These are phyloP conservation scores for Verticillium nubilum DNA, from an alignment of 2,329 filamentous ascomycete genomes.

Conservation along the genomic window DNA sequence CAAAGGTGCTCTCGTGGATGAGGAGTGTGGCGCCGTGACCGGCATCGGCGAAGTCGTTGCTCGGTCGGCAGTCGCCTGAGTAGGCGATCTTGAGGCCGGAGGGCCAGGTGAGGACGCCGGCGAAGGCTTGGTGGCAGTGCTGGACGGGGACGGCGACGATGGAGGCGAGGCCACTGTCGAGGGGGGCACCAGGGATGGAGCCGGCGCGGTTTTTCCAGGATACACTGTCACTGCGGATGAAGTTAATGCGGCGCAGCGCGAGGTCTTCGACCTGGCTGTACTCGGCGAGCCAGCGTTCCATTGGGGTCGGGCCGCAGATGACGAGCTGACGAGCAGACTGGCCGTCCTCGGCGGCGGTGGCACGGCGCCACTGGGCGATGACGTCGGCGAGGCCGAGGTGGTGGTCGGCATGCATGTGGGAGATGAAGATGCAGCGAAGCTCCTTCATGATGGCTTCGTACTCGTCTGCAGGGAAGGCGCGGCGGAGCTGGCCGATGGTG, in stretches of 20 bases:
- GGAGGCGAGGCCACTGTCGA: slow-evolving; percentile 56
- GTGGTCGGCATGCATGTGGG: slow-evolving; percentile 93
- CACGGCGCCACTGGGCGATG: slow-evolving; percentile 75
- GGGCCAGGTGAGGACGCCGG: slow-evolving; percentile 71
- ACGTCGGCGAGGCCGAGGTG: slow-evolving; percentile 80
- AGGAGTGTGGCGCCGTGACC: slow-evolving; percentile 75
- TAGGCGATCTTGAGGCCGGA: slow-evolving; percentile 83
- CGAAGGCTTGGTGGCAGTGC: slow-evolving; percentile 78
- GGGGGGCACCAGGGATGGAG: slow-evolving; percentile 7
- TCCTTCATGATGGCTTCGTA: slow-evolving; percentile 69
- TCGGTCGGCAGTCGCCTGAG: slow-evolving; percentile 89
- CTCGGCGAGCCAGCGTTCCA: slow-evolving; percentile 74
- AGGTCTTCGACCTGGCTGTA: slow-evolving; percentile 74
- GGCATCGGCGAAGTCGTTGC: slow-evolving; percentile 59
- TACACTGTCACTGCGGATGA: slow-evolving; percentile 10
- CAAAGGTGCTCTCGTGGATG: slow-evolving; percentile 94
- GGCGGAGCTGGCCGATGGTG: slow-evolving; percentile 79
- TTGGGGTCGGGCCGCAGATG: slow-evolving; percentile 64
- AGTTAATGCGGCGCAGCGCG: slow-evolving; percentile 52
- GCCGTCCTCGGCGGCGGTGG: slow-evolving; percentile 27
- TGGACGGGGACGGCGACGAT: slow-evolving; percentile 64
- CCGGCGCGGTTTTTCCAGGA: not conserved
- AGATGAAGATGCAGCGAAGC: slow-evolving; percentile 83
- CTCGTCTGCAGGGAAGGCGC: slow-evolving; percentile 62
- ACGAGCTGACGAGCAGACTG: slow-evolving; percentile 41